phyloP scores from a whole-genome alignment of 257 asterid genomes.

The Anisodus acutangulus region DNA sequence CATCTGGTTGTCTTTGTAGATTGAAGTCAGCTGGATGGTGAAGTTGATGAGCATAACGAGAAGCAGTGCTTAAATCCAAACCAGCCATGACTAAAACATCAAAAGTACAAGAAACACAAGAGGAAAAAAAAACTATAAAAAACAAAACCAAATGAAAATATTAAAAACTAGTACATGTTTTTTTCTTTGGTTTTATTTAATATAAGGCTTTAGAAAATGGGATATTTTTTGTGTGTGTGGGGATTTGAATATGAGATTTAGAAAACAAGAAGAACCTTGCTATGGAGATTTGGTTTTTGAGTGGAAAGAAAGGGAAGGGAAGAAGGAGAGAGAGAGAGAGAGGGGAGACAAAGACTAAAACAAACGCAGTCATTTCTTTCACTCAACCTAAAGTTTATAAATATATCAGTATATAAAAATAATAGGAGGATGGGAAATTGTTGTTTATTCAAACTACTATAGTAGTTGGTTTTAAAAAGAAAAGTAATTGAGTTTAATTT shows the following conservation, averaged over 20 bases:
- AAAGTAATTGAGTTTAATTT: background rate
- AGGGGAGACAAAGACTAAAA: conserved; percentile 28
- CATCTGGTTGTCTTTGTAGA: conserved; percentile 26
- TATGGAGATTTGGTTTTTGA: conserved; percentile 25
- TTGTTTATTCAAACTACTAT: conserved; percentile 22
- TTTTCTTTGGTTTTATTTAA: background rate
- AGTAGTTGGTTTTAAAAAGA: background rate
- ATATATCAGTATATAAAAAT: conserved; percentile 21
- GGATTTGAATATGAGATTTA: conserved; percentile 21
- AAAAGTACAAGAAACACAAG: conserved; percentile 27
- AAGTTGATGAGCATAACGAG: conserved; percentile 31
- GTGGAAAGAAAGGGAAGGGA: conserved; percentile 33
- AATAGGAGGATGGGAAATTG: background rate
- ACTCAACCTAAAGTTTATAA: conserved; percentile 21
- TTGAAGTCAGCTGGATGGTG: conserved; percentile 31
- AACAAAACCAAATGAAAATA: conserved; percentile 11
- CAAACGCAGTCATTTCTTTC: conserved; percentile 34
- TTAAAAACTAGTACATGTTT: background rate
- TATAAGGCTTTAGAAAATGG: background rate
- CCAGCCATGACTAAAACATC: conserved; percentile 37
- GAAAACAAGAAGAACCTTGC: background rate
- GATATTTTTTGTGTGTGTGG: background rate
- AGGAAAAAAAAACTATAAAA: conserved; percentile 7
- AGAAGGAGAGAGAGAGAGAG: conserved; percentile 5
- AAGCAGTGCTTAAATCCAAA: conserved; percentile 31